Evolutionary conservation across 1,284 basidiomycete species (phyloP).

Genomic region (Ustilago loliicola): DNA sequence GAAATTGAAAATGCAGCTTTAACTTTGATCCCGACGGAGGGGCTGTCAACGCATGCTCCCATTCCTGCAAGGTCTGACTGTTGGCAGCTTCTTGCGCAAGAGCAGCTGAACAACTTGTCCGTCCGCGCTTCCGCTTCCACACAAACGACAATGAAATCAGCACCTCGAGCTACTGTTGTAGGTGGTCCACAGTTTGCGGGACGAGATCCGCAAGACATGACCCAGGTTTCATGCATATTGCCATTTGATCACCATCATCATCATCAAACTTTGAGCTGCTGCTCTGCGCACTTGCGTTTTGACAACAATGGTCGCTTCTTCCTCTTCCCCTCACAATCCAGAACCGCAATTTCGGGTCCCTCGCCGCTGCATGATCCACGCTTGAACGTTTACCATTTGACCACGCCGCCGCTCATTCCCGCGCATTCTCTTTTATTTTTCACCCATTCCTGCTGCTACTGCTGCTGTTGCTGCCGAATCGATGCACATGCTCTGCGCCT

Average conservation of each 20-base stretch:
- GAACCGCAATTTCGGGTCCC: constrained; percentile 33
- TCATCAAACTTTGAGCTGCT: constrained; percentile 3
- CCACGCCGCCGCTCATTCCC: constrained; percentile 37
- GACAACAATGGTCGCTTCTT: no score
- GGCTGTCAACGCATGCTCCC: constrained; percentile 1
- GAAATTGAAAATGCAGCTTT: background rate
- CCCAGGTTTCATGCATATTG: constrained; percentile 15
- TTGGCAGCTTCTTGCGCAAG: background rate
- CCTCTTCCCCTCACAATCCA: background rate
- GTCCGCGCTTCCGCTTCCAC: background rate
- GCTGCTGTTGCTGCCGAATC: background rate
- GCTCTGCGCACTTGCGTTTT: background rate
- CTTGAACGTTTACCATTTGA: constrained; percentile 19
- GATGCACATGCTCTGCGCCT: background rate
- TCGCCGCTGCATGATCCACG: constrained; percentile 25
- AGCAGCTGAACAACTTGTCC: constrained; percentile 2
- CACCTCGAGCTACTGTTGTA: no score
- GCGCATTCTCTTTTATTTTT: constrained; percentile 1
- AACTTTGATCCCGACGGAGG: background rate
- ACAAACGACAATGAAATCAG: background rate
- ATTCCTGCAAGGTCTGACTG: constrained; percentile 5
- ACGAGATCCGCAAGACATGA: constrained; percentile 17
- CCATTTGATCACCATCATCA: constrained; percentile 13
- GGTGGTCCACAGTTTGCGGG: background rate
- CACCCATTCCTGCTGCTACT: background rate